These are phyloP conservation scores for Hypoxylon intermedium DNA, from an alignment of 495 filamentous ascomycete genomes.

Conservation along the genomic window DNA sequence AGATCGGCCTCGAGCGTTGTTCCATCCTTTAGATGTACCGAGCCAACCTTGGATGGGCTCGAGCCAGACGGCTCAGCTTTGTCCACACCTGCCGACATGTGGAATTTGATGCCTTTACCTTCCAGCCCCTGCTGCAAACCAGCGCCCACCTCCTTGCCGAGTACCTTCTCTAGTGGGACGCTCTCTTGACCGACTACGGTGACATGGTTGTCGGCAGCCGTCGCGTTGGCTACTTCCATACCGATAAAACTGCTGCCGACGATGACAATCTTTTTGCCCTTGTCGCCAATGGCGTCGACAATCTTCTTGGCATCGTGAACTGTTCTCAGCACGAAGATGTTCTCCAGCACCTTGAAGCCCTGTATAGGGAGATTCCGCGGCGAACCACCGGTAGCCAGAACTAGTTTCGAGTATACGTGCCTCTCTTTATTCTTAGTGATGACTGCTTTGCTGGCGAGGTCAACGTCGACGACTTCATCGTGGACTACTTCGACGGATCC, in stretches of 20 bases:
- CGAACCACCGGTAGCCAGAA: conserved; percentile 85
- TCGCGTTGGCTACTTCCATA: conserved; percentile 90
- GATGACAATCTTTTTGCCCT: conserved; percentile 89
- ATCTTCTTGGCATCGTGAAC: conserved; percentile 79
- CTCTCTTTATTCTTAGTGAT: conserved; percentile 73
- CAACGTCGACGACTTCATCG: conserved; percentile 78
- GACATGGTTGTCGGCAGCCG: conserved; percentile 75
- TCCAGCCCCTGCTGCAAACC: conserved; percentile 80
- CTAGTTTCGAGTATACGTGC: conserved; percentile 81
- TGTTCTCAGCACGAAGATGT: conserved; percentile 83
- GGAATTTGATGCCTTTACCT: conserved; percentile 86
- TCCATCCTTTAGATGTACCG: conserved; percentile 85
- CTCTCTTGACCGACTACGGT: conserved; percentile 94
- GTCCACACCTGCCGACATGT: conserved; percentile 78
- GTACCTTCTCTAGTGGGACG: conserved; percentile 82
- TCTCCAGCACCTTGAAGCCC: conserved; percentile 84
- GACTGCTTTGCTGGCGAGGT: conserved; percentile 76
- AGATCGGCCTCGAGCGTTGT: conserved; percentile 84
- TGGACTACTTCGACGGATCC: conserved; percentile 74
- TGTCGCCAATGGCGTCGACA: conserved; percentile 75
- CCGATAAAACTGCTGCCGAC: conserved; percentile 93
- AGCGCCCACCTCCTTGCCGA: conserved; percentile 81
- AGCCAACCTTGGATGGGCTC: conserved; percentile 73
- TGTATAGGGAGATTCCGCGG: conserved; percentile 79
- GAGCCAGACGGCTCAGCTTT: conserved; percentile 74